Conservation (phyloP, 2,329 filamentous ascomycete genomes). For the Achaetomium macrosporum region DNA sequence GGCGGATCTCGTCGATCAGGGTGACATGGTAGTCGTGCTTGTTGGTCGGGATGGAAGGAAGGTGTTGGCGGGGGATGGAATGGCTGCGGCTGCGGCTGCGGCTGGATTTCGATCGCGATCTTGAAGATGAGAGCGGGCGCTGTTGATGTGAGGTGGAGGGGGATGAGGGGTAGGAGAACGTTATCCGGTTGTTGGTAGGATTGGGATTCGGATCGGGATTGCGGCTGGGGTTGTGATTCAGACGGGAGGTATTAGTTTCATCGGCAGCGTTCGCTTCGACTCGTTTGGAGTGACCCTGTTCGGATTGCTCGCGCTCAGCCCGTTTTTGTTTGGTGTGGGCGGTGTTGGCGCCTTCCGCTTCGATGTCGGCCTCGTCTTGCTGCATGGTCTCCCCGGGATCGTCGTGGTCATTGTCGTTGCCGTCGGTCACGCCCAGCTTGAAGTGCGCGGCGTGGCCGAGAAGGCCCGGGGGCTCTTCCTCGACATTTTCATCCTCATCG, state of each 20-base stretch:
- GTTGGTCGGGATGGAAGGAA: neutral
- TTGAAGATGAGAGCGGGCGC: neutral
- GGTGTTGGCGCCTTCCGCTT: slow-evolving; percentile 11
- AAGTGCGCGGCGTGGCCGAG: slow-evolving; percentile 32
- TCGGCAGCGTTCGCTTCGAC: slow-evolving; percentile 12
- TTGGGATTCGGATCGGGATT: neutral
- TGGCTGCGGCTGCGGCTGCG: neutral
- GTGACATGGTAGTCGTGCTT: slow-evolving; percentile 51
- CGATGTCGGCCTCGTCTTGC: slow-evolving; percentile 24
- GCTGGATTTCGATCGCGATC: neutral
- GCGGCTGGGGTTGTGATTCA: neutral
- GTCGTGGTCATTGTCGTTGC: slow-evolving; percentile 21
- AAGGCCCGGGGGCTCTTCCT: slow-evolving; percentile 38
- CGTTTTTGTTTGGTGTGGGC: neutral
- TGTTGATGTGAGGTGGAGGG: neutral
- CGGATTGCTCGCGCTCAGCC: neutral
- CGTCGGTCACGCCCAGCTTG: slow-evolving; percentile 21
- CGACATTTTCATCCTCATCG: slow-evolving; percentile 28
- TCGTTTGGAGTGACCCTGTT: slow-evolving; percentile 5
- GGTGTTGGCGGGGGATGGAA: neutral
- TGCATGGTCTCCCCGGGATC: slow-evolving; percentile 28
- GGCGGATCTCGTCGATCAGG: slow-evolving; percentile 66
- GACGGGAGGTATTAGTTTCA: neutral
- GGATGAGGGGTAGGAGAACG: neutral
- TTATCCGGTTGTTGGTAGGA: neutral